Evolutionary conservation across 768 basidiomycete species (phyloP), one percentile per base, ranked within the genome.

Genomic region (Leccinellum rugosiceps): DNA sequence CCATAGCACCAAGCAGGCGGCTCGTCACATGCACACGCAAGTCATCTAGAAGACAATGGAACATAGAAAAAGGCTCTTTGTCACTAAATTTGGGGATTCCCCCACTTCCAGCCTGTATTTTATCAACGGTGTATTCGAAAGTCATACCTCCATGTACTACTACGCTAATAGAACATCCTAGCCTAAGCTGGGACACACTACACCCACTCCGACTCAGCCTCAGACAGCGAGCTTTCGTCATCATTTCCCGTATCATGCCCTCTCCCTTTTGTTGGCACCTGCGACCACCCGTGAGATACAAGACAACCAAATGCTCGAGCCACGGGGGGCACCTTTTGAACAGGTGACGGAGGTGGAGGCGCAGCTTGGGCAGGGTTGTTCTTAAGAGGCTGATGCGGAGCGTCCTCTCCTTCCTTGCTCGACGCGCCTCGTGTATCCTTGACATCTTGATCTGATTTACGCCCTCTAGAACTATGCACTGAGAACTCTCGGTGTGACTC

Each of bases 1-100:
- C 31, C 3, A 38, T 31, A 70, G 69, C 70, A 70, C 28, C 69
- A 70, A 26, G 68, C 70, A 17, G 66, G 68, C 23, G 58, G 55
- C 19, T 60, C 70, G 41, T 63, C 68, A 54, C 70, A 69, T 57
- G 44, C 67, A 15, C 67, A 69, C 50, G 21, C 57, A 11, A 60
- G 57, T 15, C 67, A 71, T 15, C 54, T 58, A 48, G 69, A 69
- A 31, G 68, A 69, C 23, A 34, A 52, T 25, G 63, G 57, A 64
- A 19, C 41, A 19, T 41, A 19, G n/a, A 41, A 41, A 41, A 41
- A 19, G n/a, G 9, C 9, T 8, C 4, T n/a, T 19, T 19, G 38
- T 41, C 38, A 41, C n/a, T n/a, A n/a, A 10, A n/a, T 10, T 2
- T 11, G 11, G 32, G 32, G 32, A 32, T n/a, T 41, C n/a, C 3